These are phyloP conservation scores for Hypomyces perniciosus DNA, from an alignment of 2,329 filamentous ascomycete species.

Conservation along the genomic window DNA sequence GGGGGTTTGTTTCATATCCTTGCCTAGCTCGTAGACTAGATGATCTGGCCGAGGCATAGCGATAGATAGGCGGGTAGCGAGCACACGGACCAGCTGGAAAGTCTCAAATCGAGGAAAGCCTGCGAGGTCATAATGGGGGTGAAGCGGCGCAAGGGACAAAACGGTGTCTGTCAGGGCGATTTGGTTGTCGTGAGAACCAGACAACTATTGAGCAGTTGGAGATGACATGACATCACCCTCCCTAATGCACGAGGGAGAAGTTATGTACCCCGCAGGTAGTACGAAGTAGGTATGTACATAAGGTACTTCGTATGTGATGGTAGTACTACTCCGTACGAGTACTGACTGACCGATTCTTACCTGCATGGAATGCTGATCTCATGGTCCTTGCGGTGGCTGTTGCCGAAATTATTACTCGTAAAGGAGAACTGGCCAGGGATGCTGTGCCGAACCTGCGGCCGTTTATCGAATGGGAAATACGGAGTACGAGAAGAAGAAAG, in stretches of 20 bases:
- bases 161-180: too few species aligned
- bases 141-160: too few species aligned
- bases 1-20: neutral
- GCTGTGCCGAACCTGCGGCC: neutral
- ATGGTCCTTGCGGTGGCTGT: neutral
- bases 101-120: too few species aligned
- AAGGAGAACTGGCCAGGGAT: neutral
- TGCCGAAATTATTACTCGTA: neutral
- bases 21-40: neutral
- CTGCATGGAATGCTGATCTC: neutral
- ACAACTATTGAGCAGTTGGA: neutral
- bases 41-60: too few species aligned
- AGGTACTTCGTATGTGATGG: too few species aligned
- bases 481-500: neutral
- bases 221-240: too few species aligned
- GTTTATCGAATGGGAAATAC: neutral
- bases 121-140: neutral
- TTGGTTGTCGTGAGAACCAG: neutral
- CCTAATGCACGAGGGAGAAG: too few species aligned
- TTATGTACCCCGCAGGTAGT: neutral
- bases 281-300: neutral
- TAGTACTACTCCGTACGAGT: too few species aligned
- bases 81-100: too few species aligned
- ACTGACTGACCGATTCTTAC: neutral
- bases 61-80: neutral